These are phyloP conservation scores for Pyrenophora tritici-repentis DNA, from an alignment of 2,329 filamentous ascomycete species.

Conservation along the genomic window DNA sequence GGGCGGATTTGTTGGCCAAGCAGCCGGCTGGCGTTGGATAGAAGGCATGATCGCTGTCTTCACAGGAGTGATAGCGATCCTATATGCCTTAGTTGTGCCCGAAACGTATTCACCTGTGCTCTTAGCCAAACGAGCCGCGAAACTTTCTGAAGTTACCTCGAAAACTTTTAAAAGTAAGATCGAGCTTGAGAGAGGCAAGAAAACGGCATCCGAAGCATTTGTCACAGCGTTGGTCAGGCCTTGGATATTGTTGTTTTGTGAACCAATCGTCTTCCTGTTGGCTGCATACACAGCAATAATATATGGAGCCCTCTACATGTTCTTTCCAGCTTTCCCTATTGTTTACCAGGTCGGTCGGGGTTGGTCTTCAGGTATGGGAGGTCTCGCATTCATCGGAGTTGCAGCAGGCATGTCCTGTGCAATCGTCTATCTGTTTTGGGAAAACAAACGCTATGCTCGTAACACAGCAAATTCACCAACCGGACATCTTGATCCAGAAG, in stretches of 20 bases:
- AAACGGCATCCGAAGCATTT: conserved; percentile 2
- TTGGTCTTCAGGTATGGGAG: conserved; percentile 46
- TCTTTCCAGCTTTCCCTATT: conserved; percentile 56
- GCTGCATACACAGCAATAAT: conserved; percentile 36
- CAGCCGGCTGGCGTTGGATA: conserved; percentile 35
- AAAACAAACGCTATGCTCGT: conserved; percentile 47
- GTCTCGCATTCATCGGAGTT: conserved; percentile 42
- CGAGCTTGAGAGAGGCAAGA: conserved; percentile 56
- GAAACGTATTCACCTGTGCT: conserved; percentile 67
- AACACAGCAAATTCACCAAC: conserved; percentile 30
- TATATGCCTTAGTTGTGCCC: conserved; percentile 48
- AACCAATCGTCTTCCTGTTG: conserved; percentile 27
- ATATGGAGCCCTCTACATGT: conserved; percentile 54
- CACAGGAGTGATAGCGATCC: conserved; percentile 46
- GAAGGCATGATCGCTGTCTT: conserved; percentile 61
- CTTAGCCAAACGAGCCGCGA: conserved; percentile 63
- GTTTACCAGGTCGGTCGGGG: conserved; percentile 44
- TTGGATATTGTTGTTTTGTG: conserved; percentile 23
- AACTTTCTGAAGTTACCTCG: conserved; percentile 65
- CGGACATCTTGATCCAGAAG: conserved; percentile 57
- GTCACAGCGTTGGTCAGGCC: conserved; percentile 33
- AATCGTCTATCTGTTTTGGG: conserved; percentile 23
- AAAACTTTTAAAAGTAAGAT: no score
- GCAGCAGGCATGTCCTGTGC: conserved; percentile 23
- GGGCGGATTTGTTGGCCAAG: conserved; percentile 19